These are phyloP conservation scores for Xylariales sp. DNA, from an alignment of 2,329 filamentous ascomycete species.

Conservation along the genomic window DNA sequence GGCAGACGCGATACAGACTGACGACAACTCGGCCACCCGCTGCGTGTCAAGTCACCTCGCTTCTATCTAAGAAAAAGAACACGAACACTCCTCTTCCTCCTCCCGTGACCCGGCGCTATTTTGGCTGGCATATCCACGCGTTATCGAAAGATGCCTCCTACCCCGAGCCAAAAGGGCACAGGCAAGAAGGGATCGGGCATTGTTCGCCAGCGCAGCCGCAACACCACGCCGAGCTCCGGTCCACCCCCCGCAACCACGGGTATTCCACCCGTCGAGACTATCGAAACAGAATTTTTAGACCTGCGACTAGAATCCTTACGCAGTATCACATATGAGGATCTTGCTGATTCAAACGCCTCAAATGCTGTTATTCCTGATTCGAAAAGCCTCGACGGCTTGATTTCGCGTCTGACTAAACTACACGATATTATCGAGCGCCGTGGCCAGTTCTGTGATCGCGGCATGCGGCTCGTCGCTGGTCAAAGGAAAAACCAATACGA, in stretches of 20 bases:
- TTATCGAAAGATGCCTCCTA: slow-evolving; percentile 52
- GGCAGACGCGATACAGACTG: no score
- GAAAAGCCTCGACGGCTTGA: slow-evolving; percentile 59
- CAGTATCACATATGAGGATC: slow-evolving; percentile 62
- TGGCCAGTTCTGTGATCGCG: slow-evolving; percentile 64
- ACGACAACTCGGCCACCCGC: no score
- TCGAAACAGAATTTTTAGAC: slow-evolving; percentile 63
- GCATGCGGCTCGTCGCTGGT: slow-evolving; percentile 66
- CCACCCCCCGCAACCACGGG: slow-evolving; percentile 33
- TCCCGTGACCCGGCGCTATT: no score
- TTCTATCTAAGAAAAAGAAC: no score
- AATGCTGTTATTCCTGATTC: slow-evolving; percentile 58
- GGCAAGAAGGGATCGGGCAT: slow-evolving; percentile 61
- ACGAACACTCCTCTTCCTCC: no score
- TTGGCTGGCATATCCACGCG: no score
- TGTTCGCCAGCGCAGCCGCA: slow-evolving; percentile 68
- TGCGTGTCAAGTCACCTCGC: no score
- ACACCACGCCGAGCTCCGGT: slow-evolving; percentile 66
- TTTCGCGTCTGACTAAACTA: slow-evolving; percentile 60
- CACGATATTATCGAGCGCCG: slow-evolving; percentile 64
- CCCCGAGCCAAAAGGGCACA: slow-evolving; percentile 56
- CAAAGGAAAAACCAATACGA: slow-evolving; percentile 60
- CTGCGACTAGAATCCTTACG: slow-evolving; percentile 56
- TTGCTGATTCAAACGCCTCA: slow-evolving; percentile 59
- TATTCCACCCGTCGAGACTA: slow-evolving; percentile 48